Evolutionary conservation across 2,329 filamentous ascomycete species (phyloP), one percentile per base, ranked within the genome.

Genomic region (Fusarium dimerum): DNA sequence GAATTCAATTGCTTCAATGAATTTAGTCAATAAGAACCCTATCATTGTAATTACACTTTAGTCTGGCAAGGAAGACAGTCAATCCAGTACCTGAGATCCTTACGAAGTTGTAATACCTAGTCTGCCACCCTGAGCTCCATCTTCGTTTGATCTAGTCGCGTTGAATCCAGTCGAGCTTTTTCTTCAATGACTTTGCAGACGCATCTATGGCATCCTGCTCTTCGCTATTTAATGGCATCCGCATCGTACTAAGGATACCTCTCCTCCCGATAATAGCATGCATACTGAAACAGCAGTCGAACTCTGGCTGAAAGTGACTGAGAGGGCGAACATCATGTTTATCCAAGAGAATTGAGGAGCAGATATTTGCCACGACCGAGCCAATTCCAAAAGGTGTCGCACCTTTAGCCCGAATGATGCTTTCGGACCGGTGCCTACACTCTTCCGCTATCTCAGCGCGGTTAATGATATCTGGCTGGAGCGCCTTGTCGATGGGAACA

Each of bases 381-480:
- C 73, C 78, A 44, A 81, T 77, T 15, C 79, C 79, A 57, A 76
- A 81, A 0, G 76, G 71, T 0, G 76, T 81, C 32, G 77, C 74
- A 1, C 79, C 79, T 63, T 83, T 82, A 6, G 73, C 71, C 15
- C 71, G 67, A 45, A 80, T 76, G 52, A 82, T 80, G 9, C 67
- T 70, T 6, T 74, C 71, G 0, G 77, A 74, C 38, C 74, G 77
- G n/a, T 74, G 29, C 40, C 72, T 76, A 48, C 77, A 79, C 41
- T 78, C 72, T 8, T 65, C 58, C 2, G 71, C 72, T 17, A 82
- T 72, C 1, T 71, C 67, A 3, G 62, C 57, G 6, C 64, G 66
- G 39, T 72, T 59, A 39, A 70, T 45, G 16, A 13, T 16, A 3
- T 16, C 34, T 2, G 41, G 9, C 11, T 47, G 45, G 4, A 59